phyloP scores from a whole-genome alignment of 495 filamentous ascomycete species.

The Xylaria longipes region DNA sequence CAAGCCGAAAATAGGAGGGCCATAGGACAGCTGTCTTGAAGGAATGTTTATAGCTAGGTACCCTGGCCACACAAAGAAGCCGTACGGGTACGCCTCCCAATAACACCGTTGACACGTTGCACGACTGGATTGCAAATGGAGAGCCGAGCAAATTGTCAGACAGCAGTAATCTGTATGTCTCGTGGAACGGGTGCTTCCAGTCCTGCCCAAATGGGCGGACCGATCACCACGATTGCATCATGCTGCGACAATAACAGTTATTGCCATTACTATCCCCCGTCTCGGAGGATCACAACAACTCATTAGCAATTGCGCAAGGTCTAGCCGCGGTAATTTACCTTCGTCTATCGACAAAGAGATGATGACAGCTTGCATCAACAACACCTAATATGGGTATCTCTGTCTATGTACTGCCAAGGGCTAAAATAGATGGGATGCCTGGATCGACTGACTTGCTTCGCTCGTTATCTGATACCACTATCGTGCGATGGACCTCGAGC shows the following conservation, averaged over 20 bases:
- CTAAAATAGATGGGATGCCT: background rate
- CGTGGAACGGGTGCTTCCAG: slow-evolving; percentile 38
- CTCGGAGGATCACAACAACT: slow-evolving; percentile 12
- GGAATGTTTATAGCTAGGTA: slow-evolving; percentile 15
- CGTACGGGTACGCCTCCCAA: background rate
- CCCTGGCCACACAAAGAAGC: background rate
- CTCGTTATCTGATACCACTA: slow-evolving; percentile 16
- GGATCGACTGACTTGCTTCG: slow-evolving; percentile 1
- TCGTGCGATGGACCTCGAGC: background rate
- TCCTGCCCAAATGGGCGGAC: slow-evolving; percentile 39
- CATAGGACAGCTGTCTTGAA: slow-evolving; percentile 11
- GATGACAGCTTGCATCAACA: slow-evolving; percentile 38
- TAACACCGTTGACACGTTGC: slow-evolving; percentile 27
- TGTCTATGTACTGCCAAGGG: background rate
- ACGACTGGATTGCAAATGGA: slow-evolving; percentile 20
- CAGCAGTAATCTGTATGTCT: slow-evolving; percentile 17
- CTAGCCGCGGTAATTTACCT: slow-evolving; percentile 24
- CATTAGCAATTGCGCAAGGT: slow-evolving; percentile 31
- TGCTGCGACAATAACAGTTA: slow-evolving; percentile 25
- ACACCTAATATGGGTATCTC: background rate
- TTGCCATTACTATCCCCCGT: slow-evolving; percentile 22
- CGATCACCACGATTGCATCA: slow-evolving; percentile 43
- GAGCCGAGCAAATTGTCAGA: slow-evolving; percentile 31
- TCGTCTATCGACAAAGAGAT: slow-evolving; percentile 21
- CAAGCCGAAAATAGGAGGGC: slow-evolving; percentile 14